Conservation (phyloP, 176 grass and related monocot genomes). For the Poa pratensis region DNA sequence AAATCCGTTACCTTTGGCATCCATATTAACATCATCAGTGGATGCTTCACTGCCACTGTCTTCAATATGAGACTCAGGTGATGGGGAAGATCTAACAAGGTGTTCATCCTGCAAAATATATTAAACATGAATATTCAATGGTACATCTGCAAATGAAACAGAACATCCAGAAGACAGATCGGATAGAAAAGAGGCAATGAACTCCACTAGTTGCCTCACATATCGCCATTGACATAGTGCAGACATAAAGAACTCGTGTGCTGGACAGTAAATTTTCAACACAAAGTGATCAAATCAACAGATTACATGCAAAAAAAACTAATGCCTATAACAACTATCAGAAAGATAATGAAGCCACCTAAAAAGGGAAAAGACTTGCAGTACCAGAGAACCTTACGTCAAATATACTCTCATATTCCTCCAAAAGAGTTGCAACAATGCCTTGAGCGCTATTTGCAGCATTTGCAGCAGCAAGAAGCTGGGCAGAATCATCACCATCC, state of each 20-base stretch:
- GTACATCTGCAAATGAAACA: conserved; percentile 20
- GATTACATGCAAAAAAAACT: conserved; percentile 1
- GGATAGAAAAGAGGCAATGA: conserved; percentile 6
- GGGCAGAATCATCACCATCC: conserved; percentile 89
- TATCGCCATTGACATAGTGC: not conserved
- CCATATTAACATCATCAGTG: conserved; percentile 71
- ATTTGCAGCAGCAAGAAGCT: conserved; percentile 97
- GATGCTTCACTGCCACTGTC: conserved; percentile 90
- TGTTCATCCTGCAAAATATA: conserved; percentile 73
- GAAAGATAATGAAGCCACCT: not conserved
- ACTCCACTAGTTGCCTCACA: not conserved
- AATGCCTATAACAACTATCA: conserved; percentile 32
- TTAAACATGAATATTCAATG: conserved; percentile 29
- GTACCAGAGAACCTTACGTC: conserved; percentile 71
- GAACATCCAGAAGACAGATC: not conserved
- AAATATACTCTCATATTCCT: conserved; percentile 94
- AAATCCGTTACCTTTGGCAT: conserved; percentile 79
- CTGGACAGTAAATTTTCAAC: not conserved
- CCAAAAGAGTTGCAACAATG: conserved; percentile 85
- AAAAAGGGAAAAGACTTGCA: conserved; percentile 14
- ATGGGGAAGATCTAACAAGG: conserved; percentile 70
- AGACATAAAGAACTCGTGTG: not conserved
- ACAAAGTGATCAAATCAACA: conserved; percentile 1
- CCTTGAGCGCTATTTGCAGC: conserved; percentile 96
- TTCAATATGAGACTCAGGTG: conserved; percentile 84